Evolutionary conservation across 768 basidiomycete species (phyloP).

Genomic region (Porpolomopsis calyptriformis): DNA sequence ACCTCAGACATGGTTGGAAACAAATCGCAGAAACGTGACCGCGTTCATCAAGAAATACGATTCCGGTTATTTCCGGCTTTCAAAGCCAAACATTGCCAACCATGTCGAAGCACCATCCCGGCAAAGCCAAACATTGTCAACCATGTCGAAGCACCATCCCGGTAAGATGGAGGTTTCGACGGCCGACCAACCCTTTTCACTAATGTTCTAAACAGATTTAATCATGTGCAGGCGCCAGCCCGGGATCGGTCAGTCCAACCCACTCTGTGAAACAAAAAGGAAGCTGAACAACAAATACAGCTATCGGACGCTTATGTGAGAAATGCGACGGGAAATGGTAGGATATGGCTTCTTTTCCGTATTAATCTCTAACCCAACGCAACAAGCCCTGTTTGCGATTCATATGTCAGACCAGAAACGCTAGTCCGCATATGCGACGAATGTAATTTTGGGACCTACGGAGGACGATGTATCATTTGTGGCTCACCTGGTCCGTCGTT

Average conservation of each 20-base stretch:
- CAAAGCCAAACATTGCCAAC: not conserved
- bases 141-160: slow-evolving; percentile 93
- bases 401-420: slow-evolving; percentile 96
- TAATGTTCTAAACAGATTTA: slow-evolving; percentile 47
- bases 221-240: slow-evolving; percentile 98
- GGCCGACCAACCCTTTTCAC: not conserved
- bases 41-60: no score
- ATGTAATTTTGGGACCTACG: slow-evolving; percentile 98
- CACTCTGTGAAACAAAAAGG: not conserved
- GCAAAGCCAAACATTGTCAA: no score
- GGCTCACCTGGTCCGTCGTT: slow-evolving; percentile 71
- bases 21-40: no score
- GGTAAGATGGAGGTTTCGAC: slow-evolving; percentile 34
- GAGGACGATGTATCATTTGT: slow-evolving; percentile 96
- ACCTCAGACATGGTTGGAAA: not conserved
- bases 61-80: not conserved
- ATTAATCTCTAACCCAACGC: no score
- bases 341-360: slow-evolving; percentile 16
- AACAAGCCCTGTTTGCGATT: slow-evolving; percentile 93
- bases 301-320: slow-evolving; percentile 96
- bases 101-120: not conserved
- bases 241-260: slow-evolving; percentile 67
- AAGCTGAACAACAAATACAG: slow-evolving; percentile 30
- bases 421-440: slow-evolving; percentile 98
- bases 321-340: slow-evolving; percentile 99